These are phyloP conservation scores for Penicillium griseofulvum DNA, from an alignment of 2,329 filamentous ascomycete species.

Conservation along the genomic window DNA sequence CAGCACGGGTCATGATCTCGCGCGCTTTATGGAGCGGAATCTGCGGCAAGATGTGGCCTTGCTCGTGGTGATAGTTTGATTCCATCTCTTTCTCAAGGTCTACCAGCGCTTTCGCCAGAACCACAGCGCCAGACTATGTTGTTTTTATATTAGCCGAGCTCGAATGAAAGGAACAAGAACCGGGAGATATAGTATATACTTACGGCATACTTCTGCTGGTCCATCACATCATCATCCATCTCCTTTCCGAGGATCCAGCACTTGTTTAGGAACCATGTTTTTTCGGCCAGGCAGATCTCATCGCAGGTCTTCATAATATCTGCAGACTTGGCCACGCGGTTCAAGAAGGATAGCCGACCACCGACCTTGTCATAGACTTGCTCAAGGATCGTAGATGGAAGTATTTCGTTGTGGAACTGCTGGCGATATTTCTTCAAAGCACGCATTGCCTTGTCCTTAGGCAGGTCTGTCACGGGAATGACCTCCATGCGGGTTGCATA, in stretches of 20 bases:
- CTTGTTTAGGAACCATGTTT: slow-evolving; percentile 76
- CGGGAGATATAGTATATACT: slow-evolving; percentile 36
- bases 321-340: slow-evolving; percentile 78
- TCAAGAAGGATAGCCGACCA: slow-evolving; percentile 82
- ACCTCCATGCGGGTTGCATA: slow-evolving; percentile 95
- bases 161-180: neutral
- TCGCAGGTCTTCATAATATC: slow-evolving; percentile 80
- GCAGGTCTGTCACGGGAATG: slow-evolving; percentile 77
- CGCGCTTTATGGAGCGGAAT: slow-evolving; percentile 79
- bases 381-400: slow-evolving; percentile 57
- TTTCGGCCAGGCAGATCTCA: slow-evolving; percentile 66
- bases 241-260: slow-evolving; percentile 72
- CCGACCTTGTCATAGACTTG: slow-evolving; percentile 84
- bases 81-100: slow-evolving; percentile 68
- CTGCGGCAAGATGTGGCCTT: slow-evolving; percentile 73
- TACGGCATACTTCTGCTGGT: slow-evolving; percentile 93
- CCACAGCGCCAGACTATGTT: slow-evolving; percentile 78
- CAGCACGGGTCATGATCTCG: slow-evolving; percentile 90
- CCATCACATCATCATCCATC: slow-evolving; percentile 97
- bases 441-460: slow-evolving; percentile 71
- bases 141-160: slow-evolving; percentile 16
- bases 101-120: slow-evolving; percentile 86
- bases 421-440: slow-evolving; percentile 78
- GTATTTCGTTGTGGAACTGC: slow-evolving; percentile 68
- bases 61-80: slow-evolving; percentile 61